Evolutionary conservation across 2,329 filamentous ascomycete genomes (phyloP), one percentile per base, ranked within the genome.

Genomic region (Orbilia blumenaviensis): DNA sequence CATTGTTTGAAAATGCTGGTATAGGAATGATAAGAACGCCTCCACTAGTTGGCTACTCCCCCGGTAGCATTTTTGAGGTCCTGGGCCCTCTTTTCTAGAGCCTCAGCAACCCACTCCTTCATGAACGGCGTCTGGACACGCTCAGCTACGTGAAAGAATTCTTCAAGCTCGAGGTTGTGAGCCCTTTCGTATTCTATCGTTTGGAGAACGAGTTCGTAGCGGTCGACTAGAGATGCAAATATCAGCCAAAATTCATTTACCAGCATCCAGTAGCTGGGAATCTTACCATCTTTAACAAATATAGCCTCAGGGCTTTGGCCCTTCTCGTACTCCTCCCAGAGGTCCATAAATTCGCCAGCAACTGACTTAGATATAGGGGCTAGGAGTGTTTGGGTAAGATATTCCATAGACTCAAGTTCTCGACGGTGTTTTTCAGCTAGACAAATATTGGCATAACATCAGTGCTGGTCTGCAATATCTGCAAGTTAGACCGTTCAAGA

Each of bases 261-360:
- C 2, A 42, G 10, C n/a, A 46, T 42, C 14, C 50, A n/a, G n/a
- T n/a, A n/a, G 16, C 38, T 4, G 21, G 21, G 36, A 38, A 38
- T 7, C 18, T 8, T 46, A 80, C 80, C 80, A 82, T 99, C 95
- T 82, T 99, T 95, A 46, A 99, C 95, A 78, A 94, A 98, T 77
- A 90, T 86, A 79, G 91, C 92, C 82, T 99, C 94, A 12, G 90
- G 84, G 7, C 95, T 98, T 84, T 90, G 81, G 16, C 89, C 90
- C 80, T 95, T 92, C 83, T 99, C 95, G 81, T 99, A 99, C 83
- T 99, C 95, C 81, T 96, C 90, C 92, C 95, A 99, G 60, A 97
- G 87, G 7, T 86, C 88, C 72, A 90, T 87, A 27, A 99, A 90
- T 62, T 94, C 89, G 64, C 87, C 82, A 2, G 91, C 94, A 0